These are phyloP conservation scores for Trichoderma arundinaceum DNA, from an alignment of 2,329 filamentous ascomycete species.

Conservation along the genomic window DNA sequence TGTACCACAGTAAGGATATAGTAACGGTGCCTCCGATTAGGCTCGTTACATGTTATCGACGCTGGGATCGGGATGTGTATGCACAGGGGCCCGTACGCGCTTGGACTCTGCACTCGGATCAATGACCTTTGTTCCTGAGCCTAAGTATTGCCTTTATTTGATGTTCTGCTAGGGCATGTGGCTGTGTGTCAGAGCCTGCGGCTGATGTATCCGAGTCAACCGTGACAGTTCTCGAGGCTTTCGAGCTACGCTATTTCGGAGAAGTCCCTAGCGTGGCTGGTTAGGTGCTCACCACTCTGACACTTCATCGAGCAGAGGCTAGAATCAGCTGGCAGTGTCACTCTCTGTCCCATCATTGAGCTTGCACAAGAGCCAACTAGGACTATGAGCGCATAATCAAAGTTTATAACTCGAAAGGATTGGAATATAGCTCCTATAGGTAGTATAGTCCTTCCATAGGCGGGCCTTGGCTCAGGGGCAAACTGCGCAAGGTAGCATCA, in stretches of 20 bases:
- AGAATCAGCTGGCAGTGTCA: background rate
- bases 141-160: background rate
- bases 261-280: background rate
- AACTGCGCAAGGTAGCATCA: background rate
- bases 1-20: background rate
- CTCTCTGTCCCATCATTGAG: background rate
- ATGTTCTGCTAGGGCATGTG: background rate
- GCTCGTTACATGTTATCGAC: background rate
- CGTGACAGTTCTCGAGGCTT: background rate
- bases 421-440: background rate
- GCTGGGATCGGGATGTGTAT: background rate
- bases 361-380: background rate
- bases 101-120: background rate
- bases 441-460: background rate
- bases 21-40: background rate
- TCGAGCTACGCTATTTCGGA: background rate
- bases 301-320: conserved; percentile 10
- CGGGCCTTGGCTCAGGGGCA: background rate
- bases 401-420: too few relatives aligned
- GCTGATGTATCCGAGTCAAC: background rate
- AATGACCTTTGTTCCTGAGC: background rate
- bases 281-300: background rate
- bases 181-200: background rate
- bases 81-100: background rate
- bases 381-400: background rate